A percentile compares a stretch with the other conserved stretches of the same genome.
phyloP scores from a whole-genome alignment of 371 early-diverging fungal genomes.

The Mucor saturninus region DNA sequence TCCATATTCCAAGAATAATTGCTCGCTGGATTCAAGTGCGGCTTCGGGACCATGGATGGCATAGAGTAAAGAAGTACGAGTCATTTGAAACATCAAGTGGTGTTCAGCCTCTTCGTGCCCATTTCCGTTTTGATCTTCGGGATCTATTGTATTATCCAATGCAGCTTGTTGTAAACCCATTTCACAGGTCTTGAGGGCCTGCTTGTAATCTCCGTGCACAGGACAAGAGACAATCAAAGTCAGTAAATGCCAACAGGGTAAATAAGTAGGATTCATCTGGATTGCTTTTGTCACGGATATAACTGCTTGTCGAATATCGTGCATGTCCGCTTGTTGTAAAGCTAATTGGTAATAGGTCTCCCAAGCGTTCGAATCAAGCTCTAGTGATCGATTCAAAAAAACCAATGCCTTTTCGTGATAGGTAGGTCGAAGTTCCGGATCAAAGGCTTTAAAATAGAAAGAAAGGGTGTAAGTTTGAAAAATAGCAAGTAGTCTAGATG shows the following conservation, averaged over 20 bases:
- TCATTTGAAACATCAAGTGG: slow-evolving; percentile 63
- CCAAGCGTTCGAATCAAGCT: slow-evolving; percentile 50
- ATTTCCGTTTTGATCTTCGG: not conserved
- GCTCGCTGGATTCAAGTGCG: slow-evolving; percentile 59
- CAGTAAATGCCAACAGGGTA: slow-evolving; percentile 88
- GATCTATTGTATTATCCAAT: not conserved
- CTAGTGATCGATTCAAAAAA: slow-evolving; percentile 61
- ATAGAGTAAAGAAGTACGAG: slow-evolving; percentile 59
- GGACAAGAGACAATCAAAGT: slow-evolving; percentile 76
- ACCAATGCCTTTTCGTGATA: slow-evolving; percentile 71
- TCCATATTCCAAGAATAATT: slow-evolving; percentile 66
- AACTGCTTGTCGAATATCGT: slow-evolving; percentile 77
- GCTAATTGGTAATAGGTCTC: slow-evolving; percentile 80
- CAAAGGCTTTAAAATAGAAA: slow-evolving; percentile 49
- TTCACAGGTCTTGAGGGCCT: slow-evolving; percentile 77
- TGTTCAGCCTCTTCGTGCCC: slow-evolving; percentile 58
- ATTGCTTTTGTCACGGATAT: slow-evolving; percentile 65
- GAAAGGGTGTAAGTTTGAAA: not conserved
- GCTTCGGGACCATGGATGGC: slow-evolving; percentile 57
- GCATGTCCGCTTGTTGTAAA: slow-evolving; percentile 80
- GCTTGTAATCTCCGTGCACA: slow-evolving; percentile 35
- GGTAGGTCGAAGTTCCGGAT: slow-evolving; percentile 67
- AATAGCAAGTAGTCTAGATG: not conserved
- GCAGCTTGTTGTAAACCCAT: slow-evolving; percentile 66
- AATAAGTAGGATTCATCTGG: slow-evolving; percentile 60